Evolutionary conservation across 768 basidiomycete species (phyloP).

Genomic region (Lactarius tabidus): DNA sequence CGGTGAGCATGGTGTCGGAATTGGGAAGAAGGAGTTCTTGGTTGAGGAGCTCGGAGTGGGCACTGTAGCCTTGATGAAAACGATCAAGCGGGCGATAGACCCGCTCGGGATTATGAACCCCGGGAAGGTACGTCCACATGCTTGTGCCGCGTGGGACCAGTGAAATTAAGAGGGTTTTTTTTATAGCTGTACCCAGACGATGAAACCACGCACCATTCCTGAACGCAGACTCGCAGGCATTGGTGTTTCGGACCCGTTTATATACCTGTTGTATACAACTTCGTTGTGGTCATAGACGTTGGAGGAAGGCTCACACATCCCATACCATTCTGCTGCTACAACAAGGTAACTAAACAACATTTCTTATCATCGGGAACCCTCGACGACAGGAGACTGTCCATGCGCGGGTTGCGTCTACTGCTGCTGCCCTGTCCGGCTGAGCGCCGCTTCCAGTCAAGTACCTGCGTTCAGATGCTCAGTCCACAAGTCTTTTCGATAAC

Average conservation of each 20-base stretch:
- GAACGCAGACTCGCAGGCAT: neutral
- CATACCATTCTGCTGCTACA: conserved; percentile 1
- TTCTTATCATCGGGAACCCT: conserved; percentile 26
- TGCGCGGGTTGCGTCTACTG: conserved; percentile 14
- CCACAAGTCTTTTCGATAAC: conserved; percentile 96
- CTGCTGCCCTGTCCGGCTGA: conserved; percentile 37
- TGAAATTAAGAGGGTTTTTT: neutral
- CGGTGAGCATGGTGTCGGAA: conserved; percentile 84
- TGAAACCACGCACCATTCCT: neutral
- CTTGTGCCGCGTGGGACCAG: neutral
- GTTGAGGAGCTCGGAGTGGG: conserved; percentile 75
- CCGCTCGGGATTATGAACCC: conserved; percentile 79
- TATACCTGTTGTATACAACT: too few relatives aligned
- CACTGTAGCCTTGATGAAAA: conserved; percentile 81
- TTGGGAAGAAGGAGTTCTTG: conserved; percentile 82
- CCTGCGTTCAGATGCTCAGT: conserved; percentile 86
- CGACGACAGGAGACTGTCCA: conserved; percentile 27
- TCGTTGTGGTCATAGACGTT: neutral
- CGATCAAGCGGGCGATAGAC: conserved; percentile 70
- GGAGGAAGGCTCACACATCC: neutral
- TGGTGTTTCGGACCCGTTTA: too few relatives aligned
- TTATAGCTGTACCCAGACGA: conserved; percentile 19
- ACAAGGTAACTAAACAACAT: conserved; percentile 5
- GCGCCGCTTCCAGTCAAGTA: conserved; percentile 80
- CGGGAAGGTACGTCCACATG: conserved; percentile 55